Evolutionary conservation across 352 stramenopile genomes (phyloP), one percentile per base, ranked within the genome.

Genomic region (Peronospora belbahrii): DNA sequence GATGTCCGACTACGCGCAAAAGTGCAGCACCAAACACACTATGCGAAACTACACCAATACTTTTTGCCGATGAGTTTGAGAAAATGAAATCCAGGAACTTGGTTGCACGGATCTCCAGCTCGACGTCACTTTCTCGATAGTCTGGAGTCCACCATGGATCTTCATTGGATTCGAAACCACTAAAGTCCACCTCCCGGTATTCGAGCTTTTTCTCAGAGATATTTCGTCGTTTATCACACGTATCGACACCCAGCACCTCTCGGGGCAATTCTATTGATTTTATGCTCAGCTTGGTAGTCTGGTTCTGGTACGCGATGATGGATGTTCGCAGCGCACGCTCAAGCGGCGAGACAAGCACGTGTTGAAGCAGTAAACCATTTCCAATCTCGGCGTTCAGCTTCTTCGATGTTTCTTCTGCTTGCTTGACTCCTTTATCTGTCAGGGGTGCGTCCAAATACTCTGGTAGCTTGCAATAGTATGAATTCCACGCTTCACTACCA

Each of bases 71-170:
- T 3, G 55, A 18, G 28, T 56, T 52, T 34, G 47, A 28, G 33
- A 64, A 64, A 1, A 64, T 35, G 6, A 43, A 4, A 10, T 51
- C 34, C 33, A 64, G 15, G 32, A 64, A 64, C 14, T 44, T 59
- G 28, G 6, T 59, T 27, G 55, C 55, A 8, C 55, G 48, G 4
- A 28, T 15, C 20, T 64, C 50, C 0, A 64, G 22, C 17, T 64
- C 49, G 15, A 13, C 7, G 4, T 56, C 33, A 6, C 32, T 60
- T 39, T 64, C 55, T 14, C 55, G 55, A 18, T 59, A 43, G 30
- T 56, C 34, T 34, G 49, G 39, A 19, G 49, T 64, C 55, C 55
- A 64, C 55, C 49, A 64, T 11, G 55, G 49, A 52, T 64, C 55
- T 9, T 24, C 35, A 37, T 64, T 39, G 9, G 42, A 55, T 22